A percentile compares a stretch with the other conserved stretches of the same genome.
phyloP scores from a whole-genome alignment of 2,329 filamentous ascomycete species.

The Teratosphaeria zuluensis region DNA sequence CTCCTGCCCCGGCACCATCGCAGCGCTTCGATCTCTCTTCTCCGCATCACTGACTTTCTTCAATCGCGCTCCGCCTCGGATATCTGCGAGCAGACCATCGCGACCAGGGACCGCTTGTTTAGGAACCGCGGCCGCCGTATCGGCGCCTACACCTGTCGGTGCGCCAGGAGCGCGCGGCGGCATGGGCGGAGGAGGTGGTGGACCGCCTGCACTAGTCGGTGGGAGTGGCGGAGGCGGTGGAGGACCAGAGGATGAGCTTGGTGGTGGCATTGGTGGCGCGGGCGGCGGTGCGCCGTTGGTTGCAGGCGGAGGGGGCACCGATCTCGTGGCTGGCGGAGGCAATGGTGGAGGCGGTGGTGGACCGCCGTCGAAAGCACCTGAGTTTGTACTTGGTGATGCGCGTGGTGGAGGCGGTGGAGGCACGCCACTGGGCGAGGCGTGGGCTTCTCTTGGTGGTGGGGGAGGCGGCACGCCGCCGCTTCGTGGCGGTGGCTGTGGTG shows the following conservation, averaged over 20 bases:
- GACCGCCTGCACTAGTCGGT: conserved; percentile 13
- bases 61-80: conserved; percentile 55
- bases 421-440: conserved; percentile 36
- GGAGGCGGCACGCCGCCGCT: conserved; percentile 52
- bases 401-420: conserved; percentile 42
- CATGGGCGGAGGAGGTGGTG: conserved; percentile 31
- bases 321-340: conserved; percentile 4
- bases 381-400: conserved; percentile 48
- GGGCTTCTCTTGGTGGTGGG: conserved; percentile 40
- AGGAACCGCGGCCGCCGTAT: conserved; percentile 41
- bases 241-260: conserved; percentile 20
- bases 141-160: conserved; percentile 27
- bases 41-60: conserved; percentile 65
- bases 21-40: conserved; percentile 62
- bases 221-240: conserved; percentile 36
- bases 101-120: conserved; percentile 38
- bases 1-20: conserved; percentile 47
- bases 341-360: conserved; percentile 25
- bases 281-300: neutral
- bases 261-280: conserved; percentile 8
- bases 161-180: conserved; percentile 31
- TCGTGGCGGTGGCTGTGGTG: conserved; percentile 64
- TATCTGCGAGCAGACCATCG: conserved; percentile 58
- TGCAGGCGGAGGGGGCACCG: conserved; percentile 5
- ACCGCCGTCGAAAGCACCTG: conserved; percentile 26